Evolutionary conservation across 2,329 filamentous ascomycete species (phyloP).

Genomic region (Phaeomoniella chlamydospora): DNA sequence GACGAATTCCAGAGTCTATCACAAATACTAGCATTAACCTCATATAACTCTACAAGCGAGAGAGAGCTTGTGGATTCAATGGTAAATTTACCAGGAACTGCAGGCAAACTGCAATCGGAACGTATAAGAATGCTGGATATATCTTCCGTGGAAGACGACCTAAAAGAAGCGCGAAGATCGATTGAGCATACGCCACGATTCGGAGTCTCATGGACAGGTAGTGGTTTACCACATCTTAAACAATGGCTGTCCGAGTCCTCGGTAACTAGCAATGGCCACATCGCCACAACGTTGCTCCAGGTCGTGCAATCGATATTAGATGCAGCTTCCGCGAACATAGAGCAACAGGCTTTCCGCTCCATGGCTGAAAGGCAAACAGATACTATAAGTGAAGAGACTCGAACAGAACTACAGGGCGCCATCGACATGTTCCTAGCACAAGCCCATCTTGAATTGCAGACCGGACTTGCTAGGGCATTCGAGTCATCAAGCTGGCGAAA

Average conservation of each 20-base stretch:
- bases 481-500: constrained; percentile 62
- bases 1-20: constrained; percentile 39
- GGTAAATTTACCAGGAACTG: constrained; percentile 36
- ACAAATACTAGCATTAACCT: constrained; percentile 17
- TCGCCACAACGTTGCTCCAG: constrained; percentile 51
- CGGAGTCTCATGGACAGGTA: constrained; percentile 59
- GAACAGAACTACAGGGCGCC: constrained; percentile 38
- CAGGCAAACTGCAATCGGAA: constrained; percentile 22
- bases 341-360: constrained; percentile 14
- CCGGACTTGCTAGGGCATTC: constrained; percentile 66
- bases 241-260: constrained; percentile 43
- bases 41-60: constrained; percentile 21
- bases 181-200: constrained; percentile 57
- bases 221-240: constrained; percentile 50
- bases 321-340: constrained; percentile 15
- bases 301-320: constrained; percentile 54
- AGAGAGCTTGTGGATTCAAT: constrained; percentile 36
- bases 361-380: constrained; percentile 4
- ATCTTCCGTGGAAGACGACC: constrained; percentile 43
- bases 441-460: constrained; percentile 71
- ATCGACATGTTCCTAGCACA: constrained; percentile 62
- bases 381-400: constrained; percentile 26
- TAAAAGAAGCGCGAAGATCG: constrained; percentile 54
- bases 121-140: constrained; percentile 48
- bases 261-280: constrained; percentile 22